These are phyloP conservation scores for Lathyrus aphaca DNA, from an alignment of 306 rosid genomes.

Conservation along the genomic window DNA sequence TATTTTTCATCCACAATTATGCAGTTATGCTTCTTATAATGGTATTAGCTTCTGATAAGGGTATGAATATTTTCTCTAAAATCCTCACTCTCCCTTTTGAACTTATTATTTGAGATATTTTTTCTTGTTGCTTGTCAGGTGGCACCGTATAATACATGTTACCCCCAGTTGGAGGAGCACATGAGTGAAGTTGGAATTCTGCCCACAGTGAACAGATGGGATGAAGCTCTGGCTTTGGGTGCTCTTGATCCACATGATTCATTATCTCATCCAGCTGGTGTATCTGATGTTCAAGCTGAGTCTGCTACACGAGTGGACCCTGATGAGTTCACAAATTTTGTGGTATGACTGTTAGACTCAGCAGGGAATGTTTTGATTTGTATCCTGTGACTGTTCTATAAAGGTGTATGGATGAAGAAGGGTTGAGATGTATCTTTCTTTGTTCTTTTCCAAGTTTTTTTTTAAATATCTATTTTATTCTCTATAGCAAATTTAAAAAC, in stretches of 20 bases:
- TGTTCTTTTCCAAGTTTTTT: slow-evolving; percentile 15
- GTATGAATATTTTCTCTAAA: slow-evolving; percentile 24
- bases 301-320: slow-evolving; percentile 73
- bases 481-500: not conserved
- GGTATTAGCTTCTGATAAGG: slow-evolving; percentile 25
- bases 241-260: slow-evolving; percentile 97
- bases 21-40: slow-evolving; percentile 12
- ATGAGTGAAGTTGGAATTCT: slow-evolving; percentile 83
- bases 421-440: slow-evolving; percentile 23
- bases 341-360: slow-evolving; percentile 56
- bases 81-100: slow-evolving; percentile 21
- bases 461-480: not conserved
- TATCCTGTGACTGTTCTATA: slow-evolving; percentile 20
- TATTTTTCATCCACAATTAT: slow-evolving; percentile 23
- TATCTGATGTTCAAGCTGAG: slow-evolving; percentile 89
- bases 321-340: slow-evolving; percentile 82
- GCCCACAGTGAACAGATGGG: slow-evolving; percentile 80
- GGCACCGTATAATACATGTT: slow-evolving; percentile 95
- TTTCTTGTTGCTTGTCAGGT: slow-evolving; percentile 54
- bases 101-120: slow-evolving; percentile 36
- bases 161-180: slow-evolving; percentile 84
- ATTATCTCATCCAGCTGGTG: slow-evolving; percentile 97
- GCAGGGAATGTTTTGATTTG: slow-evolving; percentile 7
- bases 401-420: slow-evolving; percentile 9
- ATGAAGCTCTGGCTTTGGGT: slow-evolving; percentile 78